Evolutionary conservation across 345 rosid genomes (phyloP), one percentile per base, ranked within the genome.

Genomic region (Lepidium aucheri): DNA sequence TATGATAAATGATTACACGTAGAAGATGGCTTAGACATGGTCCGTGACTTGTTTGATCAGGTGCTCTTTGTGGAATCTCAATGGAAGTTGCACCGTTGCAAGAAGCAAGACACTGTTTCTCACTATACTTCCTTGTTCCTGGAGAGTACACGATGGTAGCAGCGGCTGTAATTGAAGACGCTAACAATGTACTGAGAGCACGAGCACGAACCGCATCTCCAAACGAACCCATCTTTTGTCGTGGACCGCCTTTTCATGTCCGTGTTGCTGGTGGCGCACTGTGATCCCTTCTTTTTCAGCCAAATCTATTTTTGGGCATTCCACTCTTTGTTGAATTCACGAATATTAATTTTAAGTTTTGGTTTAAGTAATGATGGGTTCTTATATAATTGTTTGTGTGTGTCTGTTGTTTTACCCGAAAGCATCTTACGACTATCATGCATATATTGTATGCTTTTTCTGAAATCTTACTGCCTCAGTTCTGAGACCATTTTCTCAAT

Each of bases 61-160:
- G 98, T 70, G 85, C 84, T 38, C 70, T 95, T 58, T 78, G 79
- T 76, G 96, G 90, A 54, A 87, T 95, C 58, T 58, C 70, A 16
- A 64, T 87, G 83, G 98, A 91, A 77, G 89, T 80, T 73, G 87
- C 87, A 3, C 90, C 98, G 0, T 84, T 95, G 26, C 73, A 82
- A 78, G 98, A 91, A 81, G 52, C 78, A 13, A 83, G 76, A 69
- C 98, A 89, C 65, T 13, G 81, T 32, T 95, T 95, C 80, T 83
- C 98, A 5, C 78, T 95, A 18, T 84, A 89, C 77, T 87, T 91
- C 71, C 94, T 91, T 44, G 94, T 91, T 13, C 99, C 97, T 0
- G 99, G 99, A 52, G 98, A 91, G 77, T 95, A 91, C 78, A 85
- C 96, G 2, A 63, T 95, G 74, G 83, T 82, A 32, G 93, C 96